phyloP scores from a whole-genome alignment of 768 basidiomycete genomes.

The Lactarius indigo region DNA sequence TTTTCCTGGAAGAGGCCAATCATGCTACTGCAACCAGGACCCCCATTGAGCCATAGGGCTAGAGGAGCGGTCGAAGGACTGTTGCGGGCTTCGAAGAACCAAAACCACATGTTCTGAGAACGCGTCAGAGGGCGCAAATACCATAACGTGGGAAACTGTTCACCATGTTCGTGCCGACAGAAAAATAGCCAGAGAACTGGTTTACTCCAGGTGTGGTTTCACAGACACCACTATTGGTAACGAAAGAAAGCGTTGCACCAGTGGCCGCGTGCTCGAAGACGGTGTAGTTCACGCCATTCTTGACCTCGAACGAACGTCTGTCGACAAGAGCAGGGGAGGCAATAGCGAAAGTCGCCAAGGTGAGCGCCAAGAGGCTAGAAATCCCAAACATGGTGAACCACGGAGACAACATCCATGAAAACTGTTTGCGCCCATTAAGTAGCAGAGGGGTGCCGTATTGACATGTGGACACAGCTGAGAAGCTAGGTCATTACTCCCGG shows the following conservation, averaged over 20 bases:
- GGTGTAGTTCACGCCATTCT: background rate
- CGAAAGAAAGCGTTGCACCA: background rate
- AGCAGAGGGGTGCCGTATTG: background rate
- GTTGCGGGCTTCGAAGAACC: slow-evolving; percentile 13
- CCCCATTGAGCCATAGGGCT: slow-evolving; percentile 5
- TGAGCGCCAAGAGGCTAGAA: background rate
- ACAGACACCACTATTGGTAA: background rate
- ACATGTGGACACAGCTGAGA: background rate
- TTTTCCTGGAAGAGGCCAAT: slow-evolving; percentile 14
- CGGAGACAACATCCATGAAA: background rate
- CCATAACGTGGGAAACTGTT: background rate
- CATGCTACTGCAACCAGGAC: slow-evolving; percentile 3
- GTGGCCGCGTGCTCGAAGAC: slow-evolving; percentile 2
- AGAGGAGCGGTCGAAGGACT: slow-evolving; percentile 1
- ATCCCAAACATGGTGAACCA: slow-evolving; percentile 1
- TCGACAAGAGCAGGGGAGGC: background rate
- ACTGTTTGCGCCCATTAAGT: background rate
- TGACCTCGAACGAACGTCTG: slow-evolving; percentile 10
- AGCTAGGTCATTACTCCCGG: background rate
- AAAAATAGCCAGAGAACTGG: background rate
- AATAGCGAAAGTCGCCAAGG: background rate
- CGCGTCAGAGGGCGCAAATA: background rate
- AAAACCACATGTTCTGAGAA: slow-evolving; percentile 3
- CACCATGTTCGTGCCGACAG: background rate
- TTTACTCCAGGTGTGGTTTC: background rate